These are phyloP conservation scores for Sordaria brevicollis DNA, from an alignment of 495 filamentous ascomycete genomes.

Conservation along the genomic window DNA sequence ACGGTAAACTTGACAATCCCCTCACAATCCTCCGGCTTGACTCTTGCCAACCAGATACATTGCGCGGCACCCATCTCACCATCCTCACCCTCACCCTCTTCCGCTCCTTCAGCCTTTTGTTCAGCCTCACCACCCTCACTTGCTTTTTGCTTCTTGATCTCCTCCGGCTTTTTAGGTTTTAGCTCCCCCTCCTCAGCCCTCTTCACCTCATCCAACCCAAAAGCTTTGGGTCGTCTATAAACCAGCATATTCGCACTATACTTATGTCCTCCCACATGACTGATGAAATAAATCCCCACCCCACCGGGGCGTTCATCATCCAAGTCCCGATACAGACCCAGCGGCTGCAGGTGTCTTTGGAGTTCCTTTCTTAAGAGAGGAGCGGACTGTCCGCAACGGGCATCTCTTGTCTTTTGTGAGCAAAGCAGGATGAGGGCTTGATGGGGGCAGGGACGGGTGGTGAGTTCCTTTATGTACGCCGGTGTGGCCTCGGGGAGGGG, in stretches of 20 bases:
- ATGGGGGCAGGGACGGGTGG: conserved; percentile 65
- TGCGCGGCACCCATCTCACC: conserved; percentile 57
- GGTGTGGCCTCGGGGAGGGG: conserved; percentile 34
- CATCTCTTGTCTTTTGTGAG: conserved; percentile 86
- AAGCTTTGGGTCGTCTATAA: conserved; percentile 60
- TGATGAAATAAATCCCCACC: conserved; percentile 91
- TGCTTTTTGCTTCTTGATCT: conserved; percentile 3
- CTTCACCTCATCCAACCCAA: conserved; percentile 38
- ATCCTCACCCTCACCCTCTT: conserved; percentile 16
- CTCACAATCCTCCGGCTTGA: conserved; percentile 88
- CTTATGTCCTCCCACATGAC: conserved; percentile 91
- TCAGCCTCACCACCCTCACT: conserved; percentile 5
- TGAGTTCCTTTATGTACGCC: conserved; percentile 36
- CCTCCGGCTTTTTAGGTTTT: conserved; percentile 4
- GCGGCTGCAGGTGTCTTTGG: conserved; percentile 74
- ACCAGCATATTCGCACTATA: conserved; percentile 88
- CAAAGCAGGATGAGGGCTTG: conserved; percentile 82
- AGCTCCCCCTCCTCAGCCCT: conserved; percentile 23
- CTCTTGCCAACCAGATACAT: conserved; percentile 89
- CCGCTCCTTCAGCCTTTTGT: conserved; percentile 6
- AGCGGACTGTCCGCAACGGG: conserved; percentile 86
- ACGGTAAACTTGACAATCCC: conserved; percentile 85
- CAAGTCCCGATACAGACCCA: conserved; percentile 77
- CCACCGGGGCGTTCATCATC: conserved; percentile 81
- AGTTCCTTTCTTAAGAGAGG: conserved; percentile 79